A percentile compares a stretch with the other conserved stretches of the same genome.
Evolutionary conservation across 2,329 filamentous ascomycete species (phyloP).

Genomic region (Cryphonectria parasitica): DNA sequence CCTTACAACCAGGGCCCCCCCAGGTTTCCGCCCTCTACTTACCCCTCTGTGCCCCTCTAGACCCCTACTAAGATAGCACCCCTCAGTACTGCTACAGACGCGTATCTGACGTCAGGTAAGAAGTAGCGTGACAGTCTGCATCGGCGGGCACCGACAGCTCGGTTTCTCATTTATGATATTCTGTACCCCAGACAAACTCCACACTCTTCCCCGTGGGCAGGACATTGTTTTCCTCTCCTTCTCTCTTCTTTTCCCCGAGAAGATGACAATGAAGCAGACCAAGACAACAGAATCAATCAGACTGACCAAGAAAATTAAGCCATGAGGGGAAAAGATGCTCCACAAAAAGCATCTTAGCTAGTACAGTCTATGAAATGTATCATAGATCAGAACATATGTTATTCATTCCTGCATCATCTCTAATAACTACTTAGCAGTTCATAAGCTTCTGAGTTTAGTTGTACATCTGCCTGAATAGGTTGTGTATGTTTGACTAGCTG

Average conservation of each 20-base stretch:
- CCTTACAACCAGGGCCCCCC: background rate
- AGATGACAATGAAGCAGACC: background rate
- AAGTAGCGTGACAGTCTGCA: background rate
- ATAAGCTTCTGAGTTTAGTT: background rate
- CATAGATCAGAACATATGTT: background rate
- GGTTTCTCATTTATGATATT: background rate
- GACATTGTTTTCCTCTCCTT: background rate
- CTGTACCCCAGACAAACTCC: conserved; percentile 2
- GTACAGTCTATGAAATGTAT: background rate
- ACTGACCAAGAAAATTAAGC: background rate
- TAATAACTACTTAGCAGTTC: background rate
- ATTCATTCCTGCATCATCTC: background rate
- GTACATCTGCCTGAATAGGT: background rate
- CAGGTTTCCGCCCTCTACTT: background rate
- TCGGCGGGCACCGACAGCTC: conserved; percentile 2
- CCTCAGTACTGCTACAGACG: no score
- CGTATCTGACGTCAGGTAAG: background rate
- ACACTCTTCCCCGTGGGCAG: background rate
- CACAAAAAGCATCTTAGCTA: background rate
- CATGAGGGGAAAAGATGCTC: background rate
- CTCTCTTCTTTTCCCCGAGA: background rate
- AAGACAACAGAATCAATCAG: background rate
- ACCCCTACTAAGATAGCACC: no score
- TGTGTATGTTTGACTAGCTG: background rate
- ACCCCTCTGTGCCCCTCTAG: no score